Conservation (phyloP, 192 early-diverging fungal species). For the Allomyces arbusculus region DNA sequence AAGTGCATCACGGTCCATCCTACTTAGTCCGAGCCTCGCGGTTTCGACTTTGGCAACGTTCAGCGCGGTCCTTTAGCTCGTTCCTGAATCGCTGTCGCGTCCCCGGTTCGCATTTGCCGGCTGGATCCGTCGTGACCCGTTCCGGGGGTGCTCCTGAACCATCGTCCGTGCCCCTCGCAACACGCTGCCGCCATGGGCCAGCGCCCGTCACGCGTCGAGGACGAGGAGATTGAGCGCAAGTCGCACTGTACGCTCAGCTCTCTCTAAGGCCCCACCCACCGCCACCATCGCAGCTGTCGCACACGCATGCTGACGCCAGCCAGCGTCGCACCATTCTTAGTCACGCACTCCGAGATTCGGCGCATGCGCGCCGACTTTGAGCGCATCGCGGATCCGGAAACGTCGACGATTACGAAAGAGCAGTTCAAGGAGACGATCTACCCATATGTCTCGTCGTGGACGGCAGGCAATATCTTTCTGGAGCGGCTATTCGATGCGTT, state of each 20-base stretch:
- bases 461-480: conserved; percentile 45
- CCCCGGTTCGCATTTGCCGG: no score
- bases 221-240: neutral
- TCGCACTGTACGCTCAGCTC: neutral
- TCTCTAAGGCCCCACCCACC: neutral
- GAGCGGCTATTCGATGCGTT: conserved; percentile 59
- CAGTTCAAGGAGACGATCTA: neutral
- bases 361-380: neutral
- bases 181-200: no score
- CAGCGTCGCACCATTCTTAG: neutral
- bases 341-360: neutral
- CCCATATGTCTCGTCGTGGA: neutral
- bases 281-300: neutral
- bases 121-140: no score
- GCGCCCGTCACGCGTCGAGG: neutral
- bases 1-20: no score
- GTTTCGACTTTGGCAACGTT: no score
- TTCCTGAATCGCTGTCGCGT: no score
- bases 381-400: neutral
- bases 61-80: no score
- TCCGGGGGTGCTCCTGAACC: no score
- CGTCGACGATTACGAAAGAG: neutral
- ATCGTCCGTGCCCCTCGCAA: no score
- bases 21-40: no score
- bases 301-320: no score